phyloP scores from a whole-genome alignment of 805 yeast genomes.

The Myxozyma monticola region DNA sequence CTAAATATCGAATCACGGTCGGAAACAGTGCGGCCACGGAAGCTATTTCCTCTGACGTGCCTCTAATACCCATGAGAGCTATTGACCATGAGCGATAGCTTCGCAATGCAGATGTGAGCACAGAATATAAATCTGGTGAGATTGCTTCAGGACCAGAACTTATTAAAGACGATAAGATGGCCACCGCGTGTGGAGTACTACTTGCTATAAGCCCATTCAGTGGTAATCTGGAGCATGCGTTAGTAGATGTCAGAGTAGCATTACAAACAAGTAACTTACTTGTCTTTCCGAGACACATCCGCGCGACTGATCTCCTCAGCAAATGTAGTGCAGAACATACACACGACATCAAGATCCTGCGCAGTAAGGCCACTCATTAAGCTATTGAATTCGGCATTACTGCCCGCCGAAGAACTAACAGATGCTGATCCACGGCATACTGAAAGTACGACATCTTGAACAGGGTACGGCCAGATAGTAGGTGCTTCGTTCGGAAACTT shows the following conservation, averaged over 20 bases:
- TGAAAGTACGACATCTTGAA: conserved; percentile 19
- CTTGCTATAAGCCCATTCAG: conserved; percentile 4
- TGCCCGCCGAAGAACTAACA: neutral
- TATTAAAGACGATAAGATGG: conserved; percentile 8
- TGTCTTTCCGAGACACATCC: conserved; percentile 19
- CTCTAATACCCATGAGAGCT: conserved; percentile 6
- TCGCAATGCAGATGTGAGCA: conserved; percentile 12
- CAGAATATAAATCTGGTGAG: conserved; percentile 6
- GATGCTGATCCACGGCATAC: neutral
- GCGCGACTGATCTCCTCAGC: conserved; percentile 26
- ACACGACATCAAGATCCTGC: conserved; percentile 4
- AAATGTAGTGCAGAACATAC: conserved; percentile 18
- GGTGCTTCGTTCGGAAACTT: conserved; percentile 11
- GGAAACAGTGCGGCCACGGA: conserved; percentile 8
- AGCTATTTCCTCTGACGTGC: conserved; percentile 1
- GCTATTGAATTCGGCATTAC: neutral
- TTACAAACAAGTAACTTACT: neutral
- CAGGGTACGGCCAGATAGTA: conserved; percentile 18
- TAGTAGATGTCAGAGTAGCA: neutral
- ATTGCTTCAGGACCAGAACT: conserved; percentile 1
- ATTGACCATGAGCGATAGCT: conserved; percentile 24
- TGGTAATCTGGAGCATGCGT: conserved; percentile 8
- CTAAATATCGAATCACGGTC: conserved; percentile 4
- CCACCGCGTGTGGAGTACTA: conserved; percentile 6
- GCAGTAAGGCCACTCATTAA: neutral